Evolutionary conservation across 257 asterid genomes (phyloP), one percentile per base, ranked within the genome.

Genomic region (Striga asiatica): DNA sequence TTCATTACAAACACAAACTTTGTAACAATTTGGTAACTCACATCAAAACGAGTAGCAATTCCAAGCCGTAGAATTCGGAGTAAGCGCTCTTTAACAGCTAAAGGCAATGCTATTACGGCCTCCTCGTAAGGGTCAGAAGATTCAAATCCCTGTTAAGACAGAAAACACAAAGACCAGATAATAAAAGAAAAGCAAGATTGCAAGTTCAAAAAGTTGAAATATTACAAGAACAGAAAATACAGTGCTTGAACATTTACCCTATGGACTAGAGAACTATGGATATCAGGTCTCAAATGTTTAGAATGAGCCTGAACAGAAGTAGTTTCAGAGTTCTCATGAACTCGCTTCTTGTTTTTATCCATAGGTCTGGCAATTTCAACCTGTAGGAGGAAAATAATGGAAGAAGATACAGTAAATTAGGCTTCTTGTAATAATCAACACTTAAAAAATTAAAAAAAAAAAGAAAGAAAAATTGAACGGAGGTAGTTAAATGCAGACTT

Each of bases 291-390:
- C 6, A 56, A 45, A 67, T 70, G 58, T 62, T 76, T 81, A 64
- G 80, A 63, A 37, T 75, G 67, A 69, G 65, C 76, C 64, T 67
- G 81, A 62, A 60, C 55, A 57, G 75, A 54, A 61, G 65, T 72
- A 73, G 71, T 70, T 58, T 74, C 80, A n/a, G 83, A 78, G 51
- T 67, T 75, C 71, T 83, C 97, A 59, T 68, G 93, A 50, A 48
- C 75, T 62, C 95, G 84, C 66, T 89, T 89, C 80, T 68, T 85
- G 74, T 61, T 85, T 73, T 58, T 77, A 37, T 75, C 89, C 75
- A 70, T 60, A 18, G 97, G 93, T 72, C 87, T 79, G 28, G 97
- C 97, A 60, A 89, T 76, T 78, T 89, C 97, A 63, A 89, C 86
- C 97, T 89, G 80, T 51, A 60, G 61, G 70, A 42, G 75, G 43